These are phyloP conservation scores for Papilionanthe hybrid DNA, from an alignment of 116 monocot genomes.

Conservation along the genomic window DNA sequence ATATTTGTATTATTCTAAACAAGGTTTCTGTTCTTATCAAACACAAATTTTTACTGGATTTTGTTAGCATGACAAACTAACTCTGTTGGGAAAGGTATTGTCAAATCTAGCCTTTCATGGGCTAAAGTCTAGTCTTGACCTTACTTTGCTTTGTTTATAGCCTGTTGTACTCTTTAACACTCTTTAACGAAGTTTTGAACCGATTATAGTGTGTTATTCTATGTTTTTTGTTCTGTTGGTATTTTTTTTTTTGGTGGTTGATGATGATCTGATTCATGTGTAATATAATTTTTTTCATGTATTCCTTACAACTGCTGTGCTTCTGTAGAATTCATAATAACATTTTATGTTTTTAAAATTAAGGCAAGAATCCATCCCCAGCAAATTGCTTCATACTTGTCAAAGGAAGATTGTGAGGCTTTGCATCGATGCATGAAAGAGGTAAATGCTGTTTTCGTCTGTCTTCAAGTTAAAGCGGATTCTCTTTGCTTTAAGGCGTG, in stretches of 20 bases:
- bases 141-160: background rate
- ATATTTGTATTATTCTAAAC: background rate
- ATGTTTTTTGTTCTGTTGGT: background rate
- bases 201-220: background rate
- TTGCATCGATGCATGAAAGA: conserved; percentile 77
- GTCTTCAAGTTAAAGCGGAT: background rate
- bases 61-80: background rate
- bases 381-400: conserved; percentile 62
- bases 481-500: conserved; percentile 3
- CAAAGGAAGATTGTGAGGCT: conserved; percentile 58
- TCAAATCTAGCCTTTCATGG: background rate
- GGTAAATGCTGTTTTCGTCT: conserved; percentile 26
- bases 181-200: background rate
- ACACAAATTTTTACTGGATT: too few species aligned
- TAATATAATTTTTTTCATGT: background rate
- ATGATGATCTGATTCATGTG: background rate
- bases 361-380: conserved; percentile 90
- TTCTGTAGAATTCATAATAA: background rate
- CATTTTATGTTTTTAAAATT: conserved; percentile 1
- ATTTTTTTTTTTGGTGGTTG: background rate
- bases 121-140: background rate
- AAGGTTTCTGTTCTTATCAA: too few species aligned
- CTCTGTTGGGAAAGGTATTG: background rate
- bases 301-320: background rate
- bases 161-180: background rate